Base-by-base conservation (phyloP, 2,329 filamentous ascomycete species). In the Trichothecium roseum region DNA sequence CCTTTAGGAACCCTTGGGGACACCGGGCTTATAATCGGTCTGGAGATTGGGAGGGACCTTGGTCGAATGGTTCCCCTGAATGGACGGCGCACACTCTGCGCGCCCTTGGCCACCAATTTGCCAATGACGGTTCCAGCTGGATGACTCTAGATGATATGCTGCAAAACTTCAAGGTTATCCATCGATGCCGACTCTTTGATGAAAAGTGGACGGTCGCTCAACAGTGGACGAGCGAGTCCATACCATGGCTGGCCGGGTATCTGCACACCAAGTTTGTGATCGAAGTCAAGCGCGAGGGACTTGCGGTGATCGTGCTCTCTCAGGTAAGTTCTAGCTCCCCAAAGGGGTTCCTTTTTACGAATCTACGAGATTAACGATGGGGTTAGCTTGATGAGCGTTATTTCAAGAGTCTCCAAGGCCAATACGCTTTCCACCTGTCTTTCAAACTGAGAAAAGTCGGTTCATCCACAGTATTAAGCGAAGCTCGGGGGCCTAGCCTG, bases 31-130 rank as follows among this genome's bases (percentile, higher is more conserved):
- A 46, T n/a, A 45, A 42, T 15, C 60, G 59, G 8, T 35, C 55
- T 3, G 60, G 61, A 33, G 81, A 84, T 55, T 84, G 81, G 80
- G 77, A 71, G 36, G 81, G 81, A 12, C 68, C 77, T 4, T 86
- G 81, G 81, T 75, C 73, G 27, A 81, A 85, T 50, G 81, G 81
- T 1, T 81, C 76, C 5, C 74, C 78, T 44, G 72, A 84, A 50
- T 86, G 81, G 81, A 84, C 78, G 2, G 63, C 79, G 0, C 72
- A 83, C 46, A 84, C 80, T 78, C 77, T 85, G 61, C 57, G 71
- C 41, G 72, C 74, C 41, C 61, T 84, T 3, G 62, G 69, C 18
- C 76, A 84, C 50, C 70, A 69, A 34, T 83, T 83, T 43, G 78
- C 77, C 14, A 76, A 84, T 43, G 78, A 83, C 44, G 79, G 79